Base-by-base conservation (phyloP, 495 filamentous ascomycete species). In the Penicillium nucicola region DNA sequence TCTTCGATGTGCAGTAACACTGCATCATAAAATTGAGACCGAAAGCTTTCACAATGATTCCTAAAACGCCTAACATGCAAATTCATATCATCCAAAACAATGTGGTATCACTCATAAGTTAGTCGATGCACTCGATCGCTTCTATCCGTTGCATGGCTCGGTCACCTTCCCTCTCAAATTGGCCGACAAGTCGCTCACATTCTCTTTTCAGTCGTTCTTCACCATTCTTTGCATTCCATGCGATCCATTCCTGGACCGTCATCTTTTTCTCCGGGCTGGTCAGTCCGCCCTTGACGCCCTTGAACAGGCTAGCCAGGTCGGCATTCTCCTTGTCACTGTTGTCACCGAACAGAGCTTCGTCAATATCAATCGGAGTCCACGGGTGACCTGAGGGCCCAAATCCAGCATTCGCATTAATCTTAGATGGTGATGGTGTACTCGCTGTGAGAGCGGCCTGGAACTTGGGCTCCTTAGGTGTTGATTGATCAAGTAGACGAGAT, bases 241-340 rank as follows among this genome's bases (percentile, higher is more conserved):
- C 71, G 37, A 98, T 85, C 93, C 93, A 98, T 67, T 96, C 84
- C 64, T 95, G 88, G 2, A 97, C 90, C 0, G 83, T 89, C 89
- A 98, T 92, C 33, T 79, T 80, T 75, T 86, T 90, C 73, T 97
- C 92, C 0, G 83, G 83, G 52, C 76, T 86, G 1, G 82, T 84
- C 53, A 98, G 66, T n/a, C 78, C 77, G 20, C 72, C 76, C 52
- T 78, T 80, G 8, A 61, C 63, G 31, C 78, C 70, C 23, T 75
- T 69, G 44, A 78, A 65, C 0, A 67, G 53, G 3, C 70, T 74
- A 10, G 53, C 50, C 7, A 74, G 44, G 48, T 77, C 72, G 40
- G 79, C 75, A 55, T 84, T 85, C 34, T 83, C 82, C 41, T 82
- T 74, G 22, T 79, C 76, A 12, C 71, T 72, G n/a, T 56, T 35